Evolutionary conservation across 2,329 filamentous ascomycete genomes (phyloP), one percentile per base, ranked within the genome.

Genomic region (Monosporascus sp.): DNA sequence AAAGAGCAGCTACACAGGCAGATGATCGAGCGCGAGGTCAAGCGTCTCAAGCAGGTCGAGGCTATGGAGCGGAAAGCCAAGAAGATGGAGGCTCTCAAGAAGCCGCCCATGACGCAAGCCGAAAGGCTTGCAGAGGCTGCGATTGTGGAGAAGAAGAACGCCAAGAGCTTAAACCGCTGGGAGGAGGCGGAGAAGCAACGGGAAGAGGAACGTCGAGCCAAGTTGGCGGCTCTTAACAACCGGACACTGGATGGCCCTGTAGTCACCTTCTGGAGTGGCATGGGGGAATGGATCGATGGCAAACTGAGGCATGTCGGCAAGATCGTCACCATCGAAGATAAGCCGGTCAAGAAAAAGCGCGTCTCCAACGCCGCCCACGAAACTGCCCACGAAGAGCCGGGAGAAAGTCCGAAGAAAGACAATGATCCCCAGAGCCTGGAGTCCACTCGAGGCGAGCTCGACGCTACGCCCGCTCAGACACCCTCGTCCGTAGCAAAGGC

Each of bases 221-320:
- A 88, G 72, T 77, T 97, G 48, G 91, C 93, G 39, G 94, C 93
- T 15, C 76, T 97, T 61, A 89, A 96, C 64, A 90, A 91, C 67
- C 84, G 92, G 48, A 90, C 88, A 49, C 79, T 97, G 8, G 86
- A 93, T 51, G 94, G 94, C 0, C 90, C 94, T 0, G 90, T 97
- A 11, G 86, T 97, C 43, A 90, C 89, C 2, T 93, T 89, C 70
- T 97, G 92, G 87, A 97, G 92, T 69, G 94, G 93, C n/a, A 82
- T 90, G 57, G 89, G 89, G 36, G 83, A 89, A 62, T 93, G 90
- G 81, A 79, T 87, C 52, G 86, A 90, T 63, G 88, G 87, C 24
- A 88, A 86, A 66, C 75, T 92, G 65, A 86, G 83, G 65, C 80
- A 83, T 56, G 80, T 90, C 39, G 89, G 89, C 41, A 85, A 81